Base-by-base conservation (phyloP, 805 yeast species). In the Saturnispora gosingensis region DNA sequence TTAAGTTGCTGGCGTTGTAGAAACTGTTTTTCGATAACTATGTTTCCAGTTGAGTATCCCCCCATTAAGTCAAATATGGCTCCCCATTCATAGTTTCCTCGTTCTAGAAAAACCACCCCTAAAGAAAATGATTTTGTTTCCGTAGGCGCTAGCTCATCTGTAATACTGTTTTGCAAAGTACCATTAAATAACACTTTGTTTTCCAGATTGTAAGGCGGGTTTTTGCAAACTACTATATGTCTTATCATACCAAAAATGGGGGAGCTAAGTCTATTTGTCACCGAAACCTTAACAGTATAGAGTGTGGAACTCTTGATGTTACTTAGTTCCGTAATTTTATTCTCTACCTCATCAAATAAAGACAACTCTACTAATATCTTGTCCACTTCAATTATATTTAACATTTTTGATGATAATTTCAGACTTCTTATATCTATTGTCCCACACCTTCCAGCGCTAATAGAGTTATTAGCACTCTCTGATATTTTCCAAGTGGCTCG, bases 41-140 rank as follows among this genome's bases (percentile, higher is more conserved):
- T 24, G 11, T 46, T 27, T 1, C 60, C 73, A 2, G 54, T 56
- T 20, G 54, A 55, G 38, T 54, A 56, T 13, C 60, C 63, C 1
- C 58, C 66, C 53, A 67, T 55, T 51, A 74, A 78, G 50, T 82
- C 85, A 56, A 81, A 71, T 13, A 80, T 65, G 0, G 77, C 76
- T 1, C 90, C 88, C 84, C 96, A 83, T 63, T 87, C 93, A 62
- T 83, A 89, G 46, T 79, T 83, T 2, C 97, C 98, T 44, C 74
- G 74, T 50, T 85, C 90, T 38, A 90, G 68, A 4, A 88, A 77
- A 18, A 83, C 74, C 46, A 83, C 76, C 7, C 87, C 80, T 39
- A 85, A 62, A 24, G 72, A 72, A 30, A 80, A 68, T 2, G 63
- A 69, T 3, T 68, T 49, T 0, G 70, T 59, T 25, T 68, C 73